Evolutionary conservation across 192 early-diverging fungal species (phyloP).

Genomic region (Gryganskiella cystojenkinii): DNA sequence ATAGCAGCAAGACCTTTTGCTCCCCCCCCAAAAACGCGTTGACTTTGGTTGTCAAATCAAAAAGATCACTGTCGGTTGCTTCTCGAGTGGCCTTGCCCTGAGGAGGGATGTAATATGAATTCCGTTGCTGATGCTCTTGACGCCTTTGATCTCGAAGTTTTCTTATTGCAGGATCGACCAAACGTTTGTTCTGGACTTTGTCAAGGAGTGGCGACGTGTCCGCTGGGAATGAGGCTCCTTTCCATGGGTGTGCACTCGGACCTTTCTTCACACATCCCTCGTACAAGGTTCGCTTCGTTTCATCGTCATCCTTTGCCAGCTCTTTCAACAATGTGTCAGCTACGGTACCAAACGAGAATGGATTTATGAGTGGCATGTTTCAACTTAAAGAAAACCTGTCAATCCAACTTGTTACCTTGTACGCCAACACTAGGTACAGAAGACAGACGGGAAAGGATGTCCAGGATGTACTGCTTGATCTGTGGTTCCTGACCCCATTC

Average conservation of each 20-base stretch:
- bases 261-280: too few species aligned
- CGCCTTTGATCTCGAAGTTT: neutral
- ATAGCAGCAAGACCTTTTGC: neutral
- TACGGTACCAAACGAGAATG: too few species aligned
- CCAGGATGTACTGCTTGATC: slow-evolving; percentile 3
- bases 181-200: slow-evolving; percentile 3
- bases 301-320: too few species aligned
- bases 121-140: too few species aligned
- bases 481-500: neutral
- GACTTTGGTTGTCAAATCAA: neutral
- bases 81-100: neutral
- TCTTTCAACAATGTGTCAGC: too few species aligned
- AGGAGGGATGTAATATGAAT: neutral
- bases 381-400: too few species aligned
- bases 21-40: neutral
- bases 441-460: neutral
- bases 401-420: too few species aligned
- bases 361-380: too few species aligned
- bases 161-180: too few species aligned
- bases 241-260: too few species aligned
- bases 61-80: neutral
- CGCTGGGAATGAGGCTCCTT: too few species aligned
- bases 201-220: neutral
- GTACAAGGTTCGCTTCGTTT: too few species aligned
- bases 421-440: neutral